Evolutionary conservation across 768 basidiomycete genomes (phyloP), one percentile per base, ranked within the genome.

Genomic region (Tulasnella sp.): DNA sequence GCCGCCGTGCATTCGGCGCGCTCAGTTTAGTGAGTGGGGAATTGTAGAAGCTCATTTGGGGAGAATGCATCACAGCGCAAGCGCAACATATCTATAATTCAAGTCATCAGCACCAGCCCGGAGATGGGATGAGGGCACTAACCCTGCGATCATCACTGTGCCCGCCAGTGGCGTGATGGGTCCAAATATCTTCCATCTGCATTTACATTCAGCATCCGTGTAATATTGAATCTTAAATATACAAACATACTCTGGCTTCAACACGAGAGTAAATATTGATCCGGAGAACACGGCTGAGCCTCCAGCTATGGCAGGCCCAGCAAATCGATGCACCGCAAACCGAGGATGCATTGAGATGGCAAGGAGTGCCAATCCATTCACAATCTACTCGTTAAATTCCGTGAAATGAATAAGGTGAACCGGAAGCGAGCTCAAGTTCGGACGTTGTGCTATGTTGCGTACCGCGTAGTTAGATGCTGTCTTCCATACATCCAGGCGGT

Each of bases 91-190:
- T 62, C 83, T 82, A 63, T 11, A 8, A 49, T 19, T 7, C 8
- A 47, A 7, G 11, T 32, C 10, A 15, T 21, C 23, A 27, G 42
- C 4, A 19, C 7, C 17, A 23, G 32, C 9, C n/a, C 8, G n/a
- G 29, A 9, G 1, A 26, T 48, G 11, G 53, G 2, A 51, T 8
- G 24, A 55, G 38, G 15, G 29, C 11, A 63, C 81, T 72, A 66
- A 85, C 84, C 85, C 85, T 30, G 80, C 79, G 65, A 85, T 84
- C 80, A 84, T 81, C 1, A 80, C 52, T 19, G 76, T 58, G 2
- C 80, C 86, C 1, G 84, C 85, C 7, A 86, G 64, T 0, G 86
- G 85, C 27, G 85, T 87, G 51, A 84, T 70, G 7, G 83, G 84
- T 0, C 84, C 85, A 23, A 86, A 64, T 61, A 76, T 73, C 63